Percentiles rank a stretch among this genome's conserved stretches.
phyloP scores from a whole-genome alignment of 345 rosid species.

The Camelina hispida region DNA sequence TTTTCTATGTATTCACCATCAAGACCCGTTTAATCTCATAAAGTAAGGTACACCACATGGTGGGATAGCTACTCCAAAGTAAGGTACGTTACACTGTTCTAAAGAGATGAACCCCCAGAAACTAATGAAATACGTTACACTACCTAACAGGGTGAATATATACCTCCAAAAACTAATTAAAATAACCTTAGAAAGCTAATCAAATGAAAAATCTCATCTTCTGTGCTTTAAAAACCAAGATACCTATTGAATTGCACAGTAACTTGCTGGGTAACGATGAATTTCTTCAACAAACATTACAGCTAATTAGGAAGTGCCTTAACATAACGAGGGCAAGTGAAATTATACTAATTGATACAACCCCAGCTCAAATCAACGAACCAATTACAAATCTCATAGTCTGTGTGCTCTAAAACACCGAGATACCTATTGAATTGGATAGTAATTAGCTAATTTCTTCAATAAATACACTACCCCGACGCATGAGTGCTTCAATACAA shows the following conservation, averaged over 20 bases:
- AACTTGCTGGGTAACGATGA: background rate
- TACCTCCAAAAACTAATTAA: background rate
- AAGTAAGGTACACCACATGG: background rate
- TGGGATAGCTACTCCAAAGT: background rate
- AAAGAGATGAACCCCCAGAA: slow-evolving; percentile 3
- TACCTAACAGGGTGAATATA: background rate
- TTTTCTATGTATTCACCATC: background rate
- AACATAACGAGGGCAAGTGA: background rate
- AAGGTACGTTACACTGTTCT: background rate
- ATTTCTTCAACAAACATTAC: slow-evolving; percentile 13
- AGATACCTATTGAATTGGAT: slow-evolving; percentile 12
- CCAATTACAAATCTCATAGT: slow-evolving; percentile 9
- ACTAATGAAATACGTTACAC: background rate
- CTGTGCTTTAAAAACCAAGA: slow-evolving; percentile 8
- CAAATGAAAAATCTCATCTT: slow-evolving; percentile 13
- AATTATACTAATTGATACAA: background rate
- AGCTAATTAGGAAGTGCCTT: background rate
- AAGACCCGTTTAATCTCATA: background rate
- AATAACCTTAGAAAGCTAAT: slow-evolving; percentile 1
- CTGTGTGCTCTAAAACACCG: slow-evolving; percentile 13
- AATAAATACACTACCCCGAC: slow-evolving; percentile 1
- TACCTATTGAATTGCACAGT: slow-evolving; percentile 16
- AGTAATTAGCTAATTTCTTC: slow-evolving; percentile 15
- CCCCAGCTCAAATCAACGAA: slow-evolving; percentile 29
- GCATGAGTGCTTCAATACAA: background rate